Conservation (phyloP, 1,139 yeast species). For the Nakaseomyces nivariensis region DNA sequence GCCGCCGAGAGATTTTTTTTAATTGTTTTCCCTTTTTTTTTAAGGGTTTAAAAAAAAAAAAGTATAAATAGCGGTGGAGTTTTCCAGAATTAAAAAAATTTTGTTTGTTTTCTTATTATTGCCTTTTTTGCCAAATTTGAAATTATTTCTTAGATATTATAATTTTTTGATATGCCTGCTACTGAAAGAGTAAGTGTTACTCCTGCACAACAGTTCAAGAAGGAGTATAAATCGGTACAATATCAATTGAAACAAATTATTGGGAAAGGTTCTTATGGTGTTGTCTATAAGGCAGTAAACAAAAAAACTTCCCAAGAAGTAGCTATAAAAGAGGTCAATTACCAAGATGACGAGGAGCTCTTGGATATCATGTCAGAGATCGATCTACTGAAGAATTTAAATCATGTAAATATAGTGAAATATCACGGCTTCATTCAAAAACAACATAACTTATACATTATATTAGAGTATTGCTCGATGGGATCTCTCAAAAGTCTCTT, state of each 20-base stretch:
- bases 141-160: no score
- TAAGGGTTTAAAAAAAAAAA: background rate
- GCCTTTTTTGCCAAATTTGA: no score
- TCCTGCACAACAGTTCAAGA: conserved; percentile 13
- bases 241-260: conserved; percentile 52
- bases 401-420: conserved; percentile 80
- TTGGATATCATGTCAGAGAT: conserved; percentile 70
- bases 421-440: conserved; percentile 82
- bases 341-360: conserved; percentile 46
- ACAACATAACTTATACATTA: conserved; percentile 54
- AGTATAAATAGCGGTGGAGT: background rate
- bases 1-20: background rate
- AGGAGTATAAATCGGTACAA: conserved; percentile 33
- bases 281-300: conserved; percentile 61
- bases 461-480: conserved; percentile 73
- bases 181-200: conserved; percentile 16
- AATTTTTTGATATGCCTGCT: conserved; percentile 5
- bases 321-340: conserved; percentile 75
- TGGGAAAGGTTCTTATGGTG: conserved; percentile 76
- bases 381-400: conserved; percentile 68
- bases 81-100: background rate
- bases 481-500: conserved; percentile 74
- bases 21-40: background rate
- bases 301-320: conserved; percentile 55
- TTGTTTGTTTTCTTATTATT: background rate